Evolutionary conservation across 2,329 filamentous ascomycete species (phyloP), one percentile per base, ranked within the genome.

Genomic region (Pestalotiopsis sp.): DNA sequence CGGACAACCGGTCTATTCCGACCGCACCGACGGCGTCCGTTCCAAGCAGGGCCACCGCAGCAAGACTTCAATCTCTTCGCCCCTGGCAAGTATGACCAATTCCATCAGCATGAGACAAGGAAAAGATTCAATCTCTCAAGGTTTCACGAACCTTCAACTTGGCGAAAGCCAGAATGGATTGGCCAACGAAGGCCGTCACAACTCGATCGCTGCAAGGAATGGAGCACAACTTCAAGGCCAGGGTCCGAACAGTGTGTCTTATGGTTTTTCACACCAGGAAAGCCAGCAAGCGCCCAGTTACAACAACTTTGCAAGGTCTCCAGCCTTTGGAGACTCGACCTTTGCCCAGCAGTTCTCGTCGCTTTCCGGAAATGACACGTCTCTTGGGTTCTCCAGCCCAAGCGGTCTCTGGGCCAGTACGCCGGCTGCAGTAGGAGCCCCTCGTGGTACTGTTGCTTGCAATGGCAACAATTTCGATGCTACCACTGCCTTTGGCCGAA

Each of bases 371-470:
- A 66, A 20, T 24, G 56, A 20, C 4, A 26, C 56, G 6, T 52
- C 65, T 4, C 65, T 62, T 17, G 63, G 40, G 52, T 65, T 60
- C 56, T 65, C 68, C 52, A 5, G 60, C 40, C 30, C 66, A 64
- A 65, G 67, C 39, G 86, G 84, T 70, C 71, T 88, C 24, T 86
- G 84, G 67, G 81, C 80, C 55, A 82, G 85, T 40, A 85, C 84
- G 4, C 84, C 84, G 20, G 68, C 64, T 56, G 64, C 58, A 11
- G 58, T 39, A 14, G 30, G 58, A 11, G 70, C 67, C 7, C 72
- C 71, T 58, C 52, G 68, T 14, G 70, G 73, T 56, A 66, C 69
- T n/a, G 68, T 71, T 17, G 68, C 72, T 26, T 75, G 71, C 58
- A 77, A 77, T 52, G 75, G 73, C 14, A 70, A 73, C 40, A 73